Evolutionary conservation across 2,329 filamentous ascomycete species (phyloP), one percentile per base, ranked within the genome.

Genomic region (Penicillium sp.): DNA sequence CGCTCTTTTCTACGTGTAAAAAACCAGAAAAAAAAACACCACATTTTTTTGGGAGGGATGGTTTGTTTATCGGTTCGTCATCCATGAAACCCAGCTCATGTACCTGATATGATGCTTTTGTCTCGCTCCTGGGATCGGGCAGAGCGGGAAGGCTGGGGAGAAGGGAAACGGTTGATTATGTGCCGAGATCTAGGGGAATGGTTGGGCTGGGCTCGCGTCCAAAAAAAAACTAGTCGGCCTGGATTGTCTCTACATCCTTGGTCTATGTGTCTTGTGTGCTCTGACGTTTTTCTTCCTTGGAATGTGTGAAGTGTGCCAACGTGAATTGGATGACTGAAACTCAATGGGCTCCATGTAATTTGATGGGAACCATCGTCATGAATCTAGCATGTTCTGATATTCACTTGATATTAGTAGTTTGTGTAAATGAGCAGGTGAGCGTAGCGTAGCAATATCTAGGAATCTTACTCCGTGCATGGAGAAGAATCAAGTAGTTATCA

Each of bases 331-430:
- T 51, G 50, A 51, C 27, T 46, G 41, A 51, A 52, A 44, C 45
- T 46, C 39, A 45, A 44, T 39, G 30, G 39, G 30, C 41, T 42
- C 48, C 39, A 54, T 55, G 56, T 59, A 59, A 52, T 54, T 57
- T 53, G 54, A 56, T 54, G 57, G 50, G 48, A 56, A 40, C 37
- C 39, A 50, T 35, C 50, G 49, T 54, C 48, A 52, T 50, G 51
- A 52, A 48, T 35, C 39, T 42, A 45, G 38, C 38, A 27, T 27
- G 25, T 6, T 27, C 25, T 27, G 25, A 27, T 11, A 11, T 27
- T 23, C 35, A 29, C n/a, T 37, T 20, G 32, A 35, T 36, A 35
- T 39, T 35, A 27, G 26, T 39, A 27, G 13, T 39, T 39, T 15
- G 37, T n/a, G n/a, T n/a, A n/a, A n/a, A n/a, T n/a, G n/a, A n/a